These are phyloP conservation scores for Blyttiomyces sp. DNA, from an alignment of 371 early-diverging fungal species.

Conservation along the genomic window DNA sequence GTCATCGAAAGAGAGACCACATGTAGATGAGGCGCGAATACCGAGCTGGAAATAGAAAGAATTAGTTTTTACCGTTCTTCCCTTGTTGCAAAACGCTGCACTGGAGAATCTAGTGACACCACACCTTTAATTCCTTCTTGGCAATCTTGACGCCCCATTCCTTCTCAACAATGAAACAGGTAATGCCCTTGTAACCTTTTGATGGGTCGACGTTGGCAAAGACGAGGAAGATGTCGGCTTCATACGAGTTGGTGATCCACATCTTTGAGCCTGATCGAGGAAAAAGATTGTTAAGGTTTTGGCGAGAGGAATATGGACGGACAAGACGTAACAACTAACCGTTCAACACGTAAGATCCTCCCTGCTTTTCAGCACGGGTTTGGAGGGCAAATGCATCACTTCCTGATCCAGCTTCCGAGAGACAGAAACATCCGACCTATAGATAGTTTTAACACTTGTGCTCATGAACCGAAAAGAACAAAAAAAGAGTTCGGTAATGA, in stretches of 20 bases:
- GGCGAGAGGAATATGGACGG: conserved; percentile 32
- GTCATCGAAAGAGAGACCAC: conserved; percentile 90
- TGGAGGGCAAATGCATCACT: conserved; percentile 95
- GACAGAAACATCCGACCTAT: conserved; percentile 89
- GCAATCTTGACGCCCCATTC: conserved; percentile 90
- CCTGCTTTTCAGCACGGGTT: conserved; percentile 86
- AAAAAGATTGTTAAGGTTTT: conserved; percentile 16
- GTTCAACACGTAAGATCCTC: conserved; percentile 87
- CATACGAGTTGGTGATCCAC: conserved; percentile 64
- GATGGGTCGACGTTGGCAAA: conserved; percentile 95
- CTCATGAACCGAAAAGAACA: background rate
- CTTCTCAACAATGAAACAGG: conserved; percentile 95
- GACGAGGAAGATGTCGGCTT: conserved; percentile 94
- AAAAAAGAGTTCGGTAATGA: background rate
- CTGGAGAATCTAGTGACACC: background rate
- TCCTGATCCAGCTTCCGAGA: conserved; percentile 91
- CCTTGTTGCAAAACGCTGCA: too few species aligned
- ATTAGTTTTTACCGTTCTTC: too few species aligned
- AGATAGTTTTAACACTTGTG: background rate
- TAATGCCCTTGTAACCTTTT: conserved; percentile 97
- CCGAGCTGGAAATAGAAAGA: conserved; percentile 72
- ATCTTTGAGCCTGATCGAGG: conserved; percentile 66
- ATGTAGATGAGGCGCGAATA: conserved; percentile 94
- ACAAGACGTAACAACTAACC: too few species aligned
- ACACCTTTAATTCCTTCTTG: conserved; percentile 93